A percentile compares a stretch with the other conserved stretches of the same genome.
Conservation (phyloP, 2,329 filamentous ascomycete genomes). For the Gyromitra esculenta region DNA sequence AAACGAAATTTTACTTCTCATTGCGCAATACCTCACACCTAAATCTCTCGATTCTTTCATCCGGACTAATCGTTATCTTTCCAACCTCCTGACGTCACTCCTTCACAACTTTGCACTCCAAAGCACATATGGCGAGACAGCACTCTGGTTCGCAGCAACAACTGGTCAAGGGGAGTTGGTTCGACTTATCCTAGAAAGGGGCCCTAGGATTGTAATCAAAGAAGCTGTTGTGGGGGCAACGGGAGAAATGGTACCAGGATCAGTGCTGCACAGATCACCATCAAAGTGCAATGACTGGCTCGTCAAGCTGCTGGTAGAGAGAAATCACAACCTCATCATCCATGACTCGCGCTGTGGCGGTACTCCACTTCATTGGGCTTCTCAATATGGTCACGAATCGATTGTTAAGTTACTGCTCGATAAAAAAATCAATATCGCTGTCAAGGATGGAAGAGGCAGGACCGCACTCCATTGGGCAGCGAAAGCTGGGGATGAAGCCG, state of each 20-base stretch:
- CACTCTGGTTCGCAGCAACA: conserved; percentile 44
- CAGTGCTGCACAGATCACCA: conserved; percentile 35
- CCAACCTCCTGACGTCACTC: conserved; percentile 32
- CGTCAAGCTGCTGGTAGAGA: conserved; percentile 35
- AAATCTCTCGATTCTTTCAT: conserved; percentile 36
- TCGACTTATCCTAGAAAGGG: conserved; percentile 36
- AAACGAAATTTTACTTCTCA: conserved; percentile 45
- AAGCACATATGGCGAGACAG: conserved; percentile 38
- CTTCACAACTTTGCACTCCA: conserved; percentile 37
- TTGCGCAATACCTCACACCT: conserved; percentile 32
- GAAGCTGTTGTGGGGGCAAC: conserved; percentile 14
- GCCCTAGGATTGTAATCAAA: conserved; percentile 19
- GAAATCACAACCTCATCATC: conserved; percentile 23
- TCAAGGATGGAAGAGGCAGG: conserved; percentile 38
- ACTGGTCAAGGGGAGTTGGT: conserved; percentile 36
- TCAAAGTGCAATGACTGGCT: conserved; percentile 35
- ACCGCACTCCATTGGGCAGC: conserved; percentile 53
- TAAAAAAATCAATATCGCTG: conserved; percentile 18
- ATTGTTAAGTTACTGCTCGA: conserved; percentile 30
- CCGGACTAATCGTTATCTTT: conserved; percentile 35
- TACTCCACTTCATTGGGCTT: conserved; percentile 44
- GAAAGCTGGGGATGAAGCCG: conserved; percentile 33
- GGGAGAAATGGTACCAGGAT: conserved; percentile 21
- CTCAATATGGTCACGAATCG: conserved; percentile 32
- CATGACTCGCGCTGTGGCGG: conserved; percentile 39